Conservation (phyloP, 371 early-diverging fungal species). For the Fennellomyces sp. region DNA sequence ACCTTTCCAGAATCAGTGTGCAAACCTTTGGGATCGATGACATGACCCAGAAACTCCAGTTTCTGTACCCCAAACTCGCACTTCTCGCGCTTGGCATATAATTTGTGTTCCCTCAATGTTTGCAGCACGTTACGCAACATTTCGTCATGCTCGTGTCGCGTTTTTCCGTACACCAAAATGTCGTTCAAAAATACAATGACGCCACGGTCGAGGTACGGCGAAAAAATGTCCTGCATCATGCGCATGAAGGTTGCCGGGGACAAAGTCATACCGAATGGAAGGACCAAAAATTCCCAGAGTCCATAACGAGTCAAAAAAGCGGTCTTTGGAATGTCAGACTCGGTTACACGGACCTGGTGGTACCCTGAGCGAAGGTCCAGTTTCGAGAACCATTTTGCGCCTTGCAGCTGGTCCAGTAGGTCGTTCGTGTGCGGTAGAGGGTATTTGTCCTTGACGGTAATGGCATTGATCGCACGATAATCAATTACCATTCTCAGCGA, state of each 20-base stretch:
- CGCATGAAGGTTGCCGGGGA: slow-evolving; percentile 44
- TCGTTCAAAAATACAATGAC: slow-evolving; percentile 8
- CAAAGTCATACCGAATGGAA: slow-evolving; percentile 59
- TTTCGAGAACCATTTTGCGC: not conserved
- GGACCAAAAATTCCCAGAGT: slow-evolving; percentile 45
- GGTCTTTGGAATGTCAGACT: slow-evolving; percentile 28
- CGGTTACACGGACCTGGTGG: not conserved
- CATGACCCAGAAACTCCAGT: not conserved
- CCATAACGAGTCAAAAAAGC: slow-evolving; percentile 46
- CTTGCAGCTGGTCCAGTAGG: not conserved
- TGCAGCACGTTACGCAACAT: not conserved
- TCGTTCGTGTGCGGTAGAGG: not conserved
- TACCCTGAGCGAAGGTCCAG: not conserved
- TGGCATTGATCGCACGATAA: not conserved
- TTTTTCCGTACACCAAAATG: not conserved
- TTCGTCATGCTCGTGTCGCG: not conserved
- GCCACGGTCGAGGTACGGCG: slow-evolving; percentile 11
- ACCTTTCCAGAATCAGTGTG: slow-evolving; percentile 24
- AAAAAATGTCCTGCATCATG: slow-evolving; percentile 1
- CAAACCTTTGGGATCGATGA: slow-evolving; percentile 6
- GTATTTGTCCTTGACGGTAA: not conserved
- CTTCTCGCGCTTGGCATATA: not conserved
- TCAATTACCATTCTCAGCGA: not conserved
- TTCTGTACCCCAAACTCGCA: not conserved
- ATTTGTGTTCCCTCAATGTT: not conserved